A percentile compares a stretch with the other conserved stretches of the same genome.
phyloP scores from a whole-genome alignment of 2,329 filamentous ascomycete species.

The Microthyrium microscopicum region DNA sequence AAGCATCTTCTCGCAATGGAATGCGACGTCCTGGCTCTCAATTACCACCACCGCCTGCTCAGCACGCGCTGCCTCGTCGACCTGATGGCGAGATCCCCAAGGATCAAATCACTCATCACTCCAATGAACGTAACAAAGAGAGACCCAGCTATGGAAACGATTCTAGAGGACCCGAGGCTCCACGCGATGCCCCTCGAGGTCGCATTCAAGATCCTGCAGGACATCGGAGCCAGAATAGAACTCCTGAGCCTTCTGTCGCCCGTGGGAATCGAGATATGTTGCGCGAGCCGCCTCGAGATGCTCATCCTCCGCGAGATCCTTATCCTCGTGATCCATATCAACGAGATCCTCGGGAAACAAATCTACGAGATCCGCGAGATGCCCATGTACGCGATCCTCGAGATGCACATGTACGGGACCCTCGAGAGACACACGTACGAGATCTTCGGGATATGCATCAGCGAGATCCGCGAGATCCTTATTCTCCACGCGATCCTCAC shows the following conservation, averaged over 20 bases:
- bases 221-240: slow-evolving; percentile 21
- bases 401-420: slow-evolving; percentile 18
- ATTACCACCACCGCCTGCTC: too few relatives aligned
- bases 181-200: background rate
- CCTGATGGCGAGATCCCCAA: too few relatives aligned
- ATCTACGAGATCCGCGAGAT: slow-evolving; percentile 14
- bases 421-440: slow-evolving; percentile 11
- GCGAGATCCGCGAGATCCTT: slow-evolving; percentile 1
- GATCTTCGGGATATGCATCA: background rate
- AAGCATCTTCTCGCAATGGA: too few relatives aligned
- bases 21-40: too few relatives aligned
- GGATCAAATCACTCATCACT: too few relatives aligned
- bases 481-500: background rate
- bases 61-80: too few relatives aligned
- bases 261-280: slow-evolving; percentile 22
- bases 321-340: slow-evolving; percentile 18
- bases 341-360: slow-evolving; percentile 15
- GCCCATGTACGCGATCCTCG: slow-evolving; percentile 19
- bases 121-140: too few relatives aligned
- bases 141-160: background rate
- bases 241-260: slow-evolving; percentile 22
- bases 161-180: background rate
- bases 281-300: slow-evolving; percentile 10
- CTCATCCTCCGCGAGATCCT: slow-evolving; percentile 15
- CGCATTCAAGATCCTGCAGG: slow-evolving; percentile 6